Base-by-base conservation (phyloP, 2,329 filamentous ascomycete genomes). In the Verticillium isaacii region DNA sequence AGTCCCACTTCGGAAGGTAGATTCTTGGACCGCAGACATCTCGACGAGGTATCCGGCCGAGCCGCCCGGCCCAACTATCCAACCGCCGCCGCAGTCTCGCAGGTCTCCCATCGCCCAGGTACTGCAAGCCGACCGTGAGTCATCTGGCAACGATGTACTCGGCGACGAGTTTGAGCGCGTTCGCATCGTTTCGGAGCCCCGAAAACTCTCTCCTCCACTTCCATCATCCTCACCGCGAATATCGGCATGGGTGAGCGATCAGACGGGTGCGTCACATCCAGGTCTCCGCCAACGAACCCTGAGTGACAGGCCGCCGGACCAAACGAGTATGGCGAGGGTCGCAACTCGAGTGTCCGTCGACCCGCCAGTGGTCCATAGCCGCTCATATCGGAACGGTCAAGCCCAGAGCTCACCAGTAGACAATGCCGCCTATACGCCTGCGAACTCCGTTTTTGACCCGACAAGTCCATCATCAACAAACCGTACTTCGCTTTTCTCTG, bases 401-500 rank as follows among this genome's bases (percentile, higher is more conserved):
- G 19, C 7, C 11, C 29, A 34, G 15, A 32, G 14, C 54, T 32
- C 32, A 9, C 54, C 54, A 3, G 15, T 56, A 17, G 54, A 56
- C 54, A 56, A 56, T 9, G 29, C 54, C 29, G 32, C 29, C 7
- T 34, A 56, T 14, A 34, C 54, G 25, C 32, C 54, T 34, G 25
- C 54, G 6, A 34, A 11, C 54, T 56, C 54, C 25, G 25, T 56
- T 15, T 56, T 32, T 14, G 54, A 56, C 54, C 36, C 59, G 17
- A 62, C 39, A 14, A 65, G 63, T 11, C 62, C 63, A 8, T 60
- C 63, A 9, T 62, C 58, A 3, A 64, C 63, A 12, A 62, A 62
- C 36, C 59, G 60, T 29, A 64, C 62, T 1, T 65, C 63, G 1
- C 37, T 62, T 1, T 62, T 63, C 58, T 65, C 63, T 0, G 62